Evolutionary conservation across 331 rosid genomes (phyloP), one percentile per base, ranked within the genome.

Genomic region (Acacia concinna): DNA sequence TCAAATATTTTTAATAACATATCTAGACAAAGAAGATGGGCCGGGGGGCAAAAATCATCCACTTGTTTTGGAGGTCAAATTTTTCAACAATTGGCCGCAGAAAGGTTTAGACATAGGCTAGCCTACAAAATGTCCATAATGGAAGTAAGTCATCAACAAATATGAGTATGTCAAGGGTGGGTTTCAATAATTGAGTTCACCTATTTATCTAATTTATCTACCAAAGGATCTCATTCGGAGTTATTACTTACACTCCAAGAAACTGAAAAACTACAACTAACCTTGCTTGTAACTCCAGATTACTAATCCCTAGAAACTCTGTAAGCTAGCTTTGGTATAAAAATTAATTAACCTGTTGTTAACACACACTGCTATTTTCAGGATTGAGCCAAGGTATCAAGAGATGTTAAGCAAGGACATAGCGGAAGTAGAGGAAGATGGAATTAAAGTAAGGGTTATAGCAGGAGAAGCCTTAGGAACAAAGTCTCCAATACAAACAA

Each of bases 381-480:
- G 98, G 98, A 88, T 89, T 81, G 97, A 94, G 65, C 97, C 97
- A 80, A 91, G 75, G 83, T 94, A 94, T 59, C 98, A 92, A 86
- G 98, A 94, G 84, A 75, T 89, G 25, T 71, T 71, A 74, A 91
- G 97, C 85, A 90, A 88, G 88, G 95, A 92, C 86, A 78, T 94
- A 49, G 79, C 77, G 54, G 98, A 94, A 85, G 85, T 86, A 41
- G 78, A 57, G 68, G 66, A 81, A 84, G 94, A 90, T 84, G 98
- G 97, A 4, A 77, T 92, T 10, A 82, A 74, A 62, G 98, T 94
- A 9, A 92, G 89, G 72, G 97, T 92, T 0, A 91, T 94, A 77
- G 98, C 98, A 1, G 98, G 98, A 5, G 97, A 92, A 78, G 92
- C 97, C 69, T 84, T 94, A 75, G 98, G 96, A 78, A 81, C 81